A percentile compares a stretch with the other conserved stretches of the same genome.
Evolutionary conservation across 2,329 filamentous ascomycete genomes (phyloP).

Genomic region (Botrytis aclada): DNA sequence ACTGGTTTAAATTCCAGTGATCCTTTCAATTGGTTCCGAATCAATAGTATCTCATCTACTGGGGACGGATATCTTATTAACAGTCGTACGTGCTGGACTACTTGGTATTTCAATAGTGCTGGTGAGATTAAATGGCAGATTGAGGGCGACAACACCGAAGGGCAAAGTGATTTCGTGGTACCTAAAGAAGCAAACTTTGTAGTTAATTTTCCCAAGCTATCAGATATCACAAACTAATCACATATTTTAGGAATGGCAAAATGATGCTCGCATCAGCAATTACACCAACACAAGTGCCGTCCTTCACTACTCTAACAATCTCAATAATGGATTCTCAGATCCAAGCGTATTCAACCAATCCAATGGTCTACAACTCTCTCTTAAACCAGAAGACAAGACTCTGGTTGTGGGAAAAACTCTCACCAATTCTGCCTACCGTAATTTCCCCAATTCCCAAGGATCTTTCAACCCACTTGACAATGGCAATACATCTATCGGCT

Average conservation of each 20-base stretch:
- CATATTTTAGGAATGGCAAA: conserved; percentile 6
- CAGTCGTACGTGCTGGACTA: conserved; percentile 30
- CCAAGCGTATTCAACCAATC: not conserved
- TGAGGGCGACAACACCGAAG: not conserved
- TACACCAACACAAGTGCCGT: not conserved
- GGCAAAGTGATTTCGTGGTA: not conserved
- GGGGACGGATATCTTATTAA: conserved; percentile 33
- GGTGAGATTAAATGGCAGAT: conserved; percentile 19
- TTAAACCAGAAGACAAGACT: not conserved
- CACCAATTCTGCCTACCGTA: not conserved
- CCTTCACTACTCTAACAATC: conserved; percentile 8
- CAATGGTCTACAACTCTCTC: not conserved
- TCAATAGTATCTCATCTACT: conserved; percentile 33
- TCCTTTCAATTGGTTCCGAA: conserved; percentile 36
- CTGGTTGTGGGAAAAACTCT: not conserved
- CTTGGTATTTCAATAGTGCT: conserved; percentile 29
- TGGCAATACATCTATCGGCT: not conserved
- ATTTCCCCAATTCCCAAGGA: not conserved
- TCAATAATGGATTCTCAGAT: not conserved
- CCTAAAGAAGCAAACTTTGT: not conserved
- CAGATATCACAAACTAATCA: not conserved
- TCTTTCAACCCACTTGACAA: not conserved
- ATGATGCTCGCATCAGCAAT: not conserved
- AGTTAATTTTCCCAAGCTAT: not conserved
- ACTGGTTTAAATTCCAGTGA: conserved; percentile 4